These are phyloP conservation scores for Nigrograna mackinnonii DNA, from an alignment of 2,329 filamentous ascomycete species.

Conservation along the genomic window DNA sequence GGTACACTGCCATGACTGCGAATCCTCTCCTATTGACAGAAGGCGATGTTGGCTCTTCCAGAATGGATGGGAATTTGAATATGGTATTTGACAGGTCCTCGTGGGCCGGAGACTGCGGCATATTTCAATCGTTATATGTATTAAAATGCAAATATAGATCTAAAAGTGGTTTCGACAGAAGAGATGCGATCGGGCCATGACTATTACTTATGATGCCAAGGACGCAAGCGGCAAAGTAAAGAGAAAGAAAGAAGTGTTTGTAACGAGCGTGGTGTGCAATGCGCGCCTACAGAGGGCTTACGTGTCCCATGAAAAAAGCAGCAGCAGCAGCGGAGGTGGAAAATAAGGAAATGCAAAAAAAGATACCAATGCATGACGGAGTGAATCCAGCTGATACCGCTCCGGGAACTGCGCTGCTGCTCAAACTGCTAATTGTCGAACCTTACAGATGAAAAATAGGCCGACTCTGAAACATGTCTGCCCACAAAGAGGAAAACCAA, in stretches of 20 bases:
- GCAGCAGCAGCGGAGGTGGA: no score
- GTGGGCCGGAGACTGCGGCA: conserved; percentile 2
- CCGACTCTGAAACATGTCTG: conserved; percentile 7
- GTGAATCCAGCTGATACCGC: conserved; percentile 5
- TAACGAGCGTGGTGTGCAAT: conserved; percentile 17
- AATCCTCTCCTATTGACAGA: background rate
- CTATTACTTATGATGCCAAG: background rate
- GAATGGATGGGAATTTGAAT: background rate
- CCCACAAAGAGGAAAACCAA: conserved; percentile 11
- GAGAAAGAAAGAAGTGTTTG: conserved; percentile 11
- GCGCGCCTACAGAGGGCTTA: conserved; percentile 4
- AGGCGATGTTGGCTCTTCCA: background rate
- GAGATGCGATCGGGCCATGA: conserved; percentile 9
- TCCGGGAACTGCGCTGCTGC: background rate
- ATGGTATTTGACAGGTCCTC: background rate
- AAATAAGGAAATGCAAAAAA: conserved; percentile 6
- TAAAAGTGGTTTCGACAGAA: conserved; percentile 12
- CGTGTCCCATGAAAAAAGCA: conserved; percentile 4
- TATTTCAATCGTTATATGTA: conserved; percentile 10
- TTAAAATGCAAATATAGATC: conserved; percentile 10
- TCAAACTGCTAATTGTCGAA: no score
- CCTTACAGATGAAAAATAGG: conserved; percentile 7
- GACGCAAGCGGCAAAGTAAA: background rate
- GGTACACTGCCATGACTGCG: background rate
- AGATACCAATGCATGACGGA: conserved; percentile 9